Base-by-base conservation (phyloP, 164 flowering plant genomes). In the Stephania japonica region DNA sequence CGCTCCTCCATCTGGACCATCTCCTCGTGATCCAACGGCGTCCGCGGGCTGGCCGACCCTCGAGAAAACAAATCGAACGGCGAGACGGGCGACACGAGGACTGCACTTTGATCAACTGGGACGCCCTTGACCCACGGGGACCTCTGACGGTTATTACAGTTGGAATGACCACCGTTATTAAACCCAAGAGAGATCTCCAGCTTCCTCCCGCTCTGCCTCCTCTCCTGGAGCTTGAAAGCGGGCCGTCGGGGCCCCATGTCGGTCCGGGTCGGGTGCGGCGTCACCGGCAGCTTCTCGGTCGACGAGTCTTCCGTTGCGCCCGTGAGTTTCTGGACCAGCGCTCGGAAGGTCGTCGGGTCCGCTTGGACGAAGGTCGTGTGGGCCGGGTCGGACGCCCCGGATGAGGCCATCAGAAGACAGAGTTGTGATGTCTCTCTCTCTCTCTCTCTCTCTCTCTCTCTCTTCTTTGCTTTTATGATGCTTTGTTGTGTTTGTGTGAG, bases 361-460 rank as follows among this genome's bases (percentile, higher is more conserved):
- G 87, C 89, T 75, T 87, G 89, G 74, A 89, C 87, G 75, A 84
- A 87, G 68, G 89, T 87, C 70, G 87, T 89, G 87, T 83, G 78
- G 16, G 53, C 53, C 16, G 12, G 53, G 53, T 47, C 53, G 53
- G 53, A 47, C 38, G 38, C 3, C 38, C 38, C 38, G 38, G 38
- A 32, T 32, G 38, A 32, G 4, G 38, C 38, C 38, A 32, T 32
- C 3, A 32, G 38, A 32, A 32, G 38, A 27, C 2, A 32, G 38
- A 32, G 3, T 32, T 32, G 38, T 32, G 38, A 32, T 32, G 38
- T 32, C 4, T 2, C 3, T 32, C 4, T 32, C 0, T 1, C 38
- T 32, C 38, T 32, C 38, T 32, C 4, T 2, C 4, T 32, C 1
- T 2, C 38, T 32, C 1, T n/a, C n/a, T n/a, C n/a, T n/a, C 2